phyloP scores from a whole-genome alignment of 805 yeast genomes.

The Starmerella bombicola region DNA sequence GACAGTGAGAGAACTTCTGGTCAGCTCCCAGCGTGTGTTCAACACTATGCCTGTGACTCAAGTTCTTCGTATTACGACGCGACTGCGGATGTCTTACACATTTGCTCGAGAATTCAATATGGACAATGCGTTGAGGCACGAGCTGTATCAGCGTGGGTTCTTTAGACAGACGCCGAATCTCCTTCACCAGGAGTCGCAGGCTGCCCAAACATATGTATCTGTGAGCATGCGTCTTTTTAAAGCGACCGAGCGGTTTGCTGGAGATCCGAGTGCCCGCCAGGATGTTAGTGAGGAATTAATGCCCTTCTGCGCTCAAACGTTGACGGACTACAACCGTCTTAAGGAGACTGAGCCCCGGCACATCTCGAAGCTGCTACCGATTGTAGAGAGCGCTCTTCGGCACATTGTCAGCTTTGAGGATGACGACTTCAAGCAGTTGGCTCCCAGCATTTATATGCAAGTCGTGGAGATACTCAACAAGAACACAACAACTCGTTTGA shows the following conservation, averaged over 20 bases:
- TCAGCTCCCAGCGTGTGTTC: slow-evolving; percentile 42
- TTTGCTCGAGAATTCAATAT: slow-evolving; percentile 83
- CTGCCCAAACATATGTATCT: slow-evolving; percentile 76
- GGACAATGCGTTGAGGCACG: slow-evolving; percentile 74
- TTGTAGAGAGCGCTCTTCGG: slow-evolving; percentile 72
- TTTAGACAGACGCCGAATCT: slow-evolving; percentile 87
- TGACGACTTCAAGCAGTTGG: slow-evolving; percentile 41
- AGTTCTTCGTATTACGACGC: slow-evolving; percentile 44
- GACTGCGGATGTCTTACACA: slow-evolving; percentile 56
- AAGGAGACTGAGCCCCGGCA: slow-evolving; percentile 63
- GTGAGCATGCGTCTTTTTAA: slow-evolving; percentile 69
- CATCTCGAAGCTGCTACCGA: slow-evolving; percentile 81
- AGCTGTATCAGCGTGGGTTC: slow-evolving; percentile 82
- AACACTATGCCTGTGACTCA: slow-evolving; percentile 53
- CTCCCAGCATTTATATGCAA: slow-evolving; percentile 18
- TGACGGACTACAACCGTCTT: slow-evolving; percentile 54
- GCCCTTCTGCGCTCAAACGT: slow-evolving; percentile 59
- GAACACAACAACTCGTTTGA: slow-evolving; percentile 29
- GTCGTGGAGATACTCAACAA: slow-evolving; percentile 27
- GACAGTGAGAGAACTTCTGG: slow-evolving; percentile 66
- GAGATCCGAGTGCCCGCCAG: slow-evolving; percentile 36
- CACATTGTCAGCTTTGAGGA: slow-evolving; percentile 71
- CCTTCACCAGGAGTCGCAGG: slow-evolving; percentile 78
- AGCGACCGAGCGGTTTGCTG: slow-evolving; percentile 40
- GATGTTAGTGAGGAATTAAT: slow-evolving; percentile 43